Evolutionary conservation across 2,329 filamentous ascomycete species (phyloP).

Genomic region (Penicillium brasilianum): DNA sequence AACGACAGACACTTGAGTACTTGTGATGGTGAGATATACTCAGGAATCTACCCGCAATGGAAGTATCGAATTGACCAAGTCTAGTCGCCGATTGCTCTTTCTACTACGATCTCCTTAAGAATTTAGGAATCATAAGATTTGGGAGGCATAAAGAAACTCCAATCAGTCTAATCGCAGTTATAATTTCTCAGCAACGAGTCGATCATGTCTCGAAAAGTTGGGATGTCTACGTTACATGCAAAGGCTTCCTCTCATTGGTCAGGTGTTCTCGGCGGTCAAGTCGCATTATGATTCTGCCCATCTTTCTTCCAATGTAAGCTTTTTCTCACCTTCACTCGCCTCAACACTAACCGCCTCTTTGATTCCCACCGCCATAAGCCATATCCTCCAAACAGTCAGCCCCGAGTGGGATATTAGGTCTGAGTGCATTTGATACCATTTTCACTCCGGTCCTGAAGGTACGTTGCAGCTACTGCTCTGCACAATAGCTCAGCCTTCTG

Average conservation of each 20-base stretch:
- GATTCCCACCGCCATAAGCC: not conserved
- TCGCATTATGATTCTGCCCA: not conserved
- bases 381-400: not conserved
- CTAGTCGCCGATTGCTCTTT: not conserved
- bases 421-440: conserved; percentile 17
- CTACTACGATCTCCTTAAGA: no score
- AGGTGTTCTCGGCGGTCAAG: not conserved
- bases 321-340: not conserved
- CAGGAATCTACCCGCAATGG: no score
- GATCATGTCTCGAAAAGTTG: no score
- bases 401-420: conserved; percentile 31
- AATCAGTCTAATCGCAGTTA: no score
- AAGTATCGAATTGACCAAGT: not conserved
- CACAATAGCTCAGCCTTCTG: conserved; percentile 38
- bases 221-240: not conserved
- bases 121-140: no score
- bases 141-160: no score
- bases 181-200: not conserved
- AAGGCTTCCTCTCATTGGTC: not conserved
- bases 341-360: not conserved
- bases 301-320: conserved; percentile 5
- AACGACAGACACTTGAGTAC: no score
- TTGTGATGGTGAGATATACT: no score
- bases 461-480: conserved; percentile 45
- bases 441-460: conserved; percentile 48